Base-by-base conservation (phyloP, 768 basidiomycete species). In the Infundibulicybe gibba region DNA sequence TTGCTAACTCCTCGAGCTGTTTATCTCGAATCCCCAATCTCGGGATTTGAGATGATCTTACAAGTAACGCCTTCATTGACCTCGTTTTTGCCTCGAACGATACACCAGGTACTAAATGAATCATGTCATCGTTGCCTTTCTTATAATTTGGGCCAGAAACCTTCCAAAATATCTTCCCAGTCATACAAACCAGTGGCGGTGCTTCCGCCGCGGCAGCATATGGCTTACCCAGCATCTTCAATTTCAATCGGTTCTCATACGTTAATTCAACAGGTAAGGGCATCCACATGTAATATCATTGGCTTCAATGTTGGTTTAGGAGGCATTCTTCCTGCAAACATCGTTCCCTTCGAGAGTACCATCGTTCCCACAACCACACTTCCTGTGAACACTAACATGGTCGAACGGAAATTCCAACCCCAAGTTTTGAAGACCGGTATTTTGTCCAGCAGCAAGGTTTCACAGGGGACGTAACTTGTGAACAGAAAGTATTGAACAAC, bases 241-340 rank as follows among this genome's bases (percentile, higher is more conserved):
- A 60, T 33, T 57, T 60, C 41, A 56, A 60, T 32, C 54, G 54
- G n/a, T 46, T 60, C 31, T 57, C 58, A 14, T 60, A 55, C 32
- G 37, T 51, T 9, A 57, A 57, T 41, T 55, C 56, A 3, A 60
- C 58, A 1, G 41, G 56, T 60, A 45, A 15, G 50, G 8, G 4
- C 8, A 25, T 25, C 25, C 25, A 25, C 25, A 25, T 25, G 25
- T 4, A 8, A 8, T 25, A 8, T 8, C 25, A 25, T 8, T 25
- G 8, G 25, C 25, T 25, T 8, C 25, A 25, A 25, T 25, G 25
- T 25, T 25, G 25, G 25, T 8, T 8, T 8, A 25, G 25, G 25
- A 4, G 25, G 25, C 3, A 25, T 25, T 25, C 25, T 25, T 8
- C 25, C 25, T 25, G 25, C 25, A 30, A 54, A 43, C 16, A 34